Evolutionary conservation across 768 basidiomycete species (phyloP).

Genomic region (Russula griseocarnosa): DNA sequence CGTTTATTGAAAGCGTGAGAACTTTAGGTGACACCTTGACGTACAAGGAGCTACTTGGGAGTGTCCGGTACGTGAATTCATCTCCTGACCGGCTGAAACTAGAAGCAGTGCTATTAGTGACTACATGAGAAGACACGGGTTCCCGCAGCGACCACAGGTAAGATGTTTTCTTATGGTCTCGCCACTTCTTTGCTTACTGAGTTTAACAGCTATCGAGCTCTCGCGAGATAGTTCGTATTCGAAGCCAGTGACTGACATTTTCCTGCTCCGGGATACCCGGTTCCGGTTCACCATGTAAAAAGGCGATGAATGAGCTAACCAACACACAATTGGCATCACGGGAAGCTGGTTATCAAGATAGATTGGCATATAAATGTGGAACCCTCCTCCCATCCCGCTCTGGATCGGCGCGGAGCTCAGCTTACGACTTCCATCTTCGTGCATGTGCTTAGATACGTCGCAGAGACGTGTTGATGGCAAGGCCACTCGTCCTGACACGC

Average conservation of each 20-base stretch:
- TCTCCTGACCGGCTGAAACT: background rate
- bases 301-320: background rate
- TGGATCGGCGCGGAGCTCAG: background rate
- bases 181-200: background rate
- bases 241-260: background rate
- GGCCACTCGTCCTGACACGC: background rate
- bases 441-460: background rate
- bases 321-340: background rate
- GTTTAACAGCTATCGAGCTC: slow-evolving; percentile 5
- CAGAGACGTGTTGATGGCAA: background rate
- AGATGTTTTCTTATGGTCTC: background rate
- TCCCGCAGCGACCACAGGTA: slow-evolving; percentile 4
- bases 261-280: background rate
- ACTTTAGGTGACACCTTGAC: background rate
- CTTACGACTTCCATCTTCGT: background rate
- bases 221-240: background rate
- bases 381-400: background rate
- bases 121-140: background rate
- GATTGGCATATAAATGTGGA: background rate
- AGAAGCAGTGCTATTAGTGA: background rate
- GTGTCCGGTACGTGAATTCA: background rate
- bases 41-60: background rate
- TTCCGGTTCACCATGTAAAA: background rate
- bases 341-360: background rate
- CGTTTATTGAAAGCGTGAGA: background rate